Evolutionary conservation across 441 rosid species (phyloP).

Genomic region (Jatropha multifida): DNA sequence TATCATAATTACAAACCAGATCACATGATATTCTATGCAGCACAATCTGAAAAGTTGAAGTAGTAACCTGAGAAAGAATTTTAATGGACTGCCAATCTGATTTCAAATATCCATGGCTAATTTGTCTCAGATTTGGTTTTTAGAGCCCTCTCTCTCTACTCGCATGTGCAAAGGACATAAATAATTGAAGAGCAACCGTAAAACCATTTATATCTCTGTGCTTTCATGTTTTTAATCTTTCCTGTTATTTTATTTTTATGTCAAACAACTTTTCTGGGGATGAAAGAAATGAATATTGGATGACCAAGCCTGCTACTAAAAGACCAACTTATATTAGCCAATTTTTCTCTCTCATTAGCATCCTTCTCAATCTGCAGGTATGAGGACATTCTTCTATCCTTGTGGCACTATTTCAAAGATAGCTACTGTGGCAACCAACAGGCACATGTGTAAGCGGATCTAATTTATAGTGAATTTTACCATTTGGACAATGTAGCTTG

Average conservation of each 20-base stretch:
- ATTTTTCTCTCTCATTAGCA: constrained; percentile 13
- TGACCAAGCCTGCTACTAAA: not conserved
- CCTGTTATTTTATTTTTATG: constrained; percentile 1
- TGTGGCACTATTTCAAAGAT: constrained; percentile 81
- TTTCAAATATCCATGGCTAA: not conserved
- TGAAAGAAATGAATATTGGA: not conserved
- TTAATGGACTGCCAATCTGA: not conserved
- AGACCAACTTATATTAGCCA: not conserved
- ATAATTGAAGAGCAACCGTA: not conserved
- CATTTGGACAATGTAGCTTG: not conserved
- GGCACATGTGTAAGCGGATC: constrained; percentile 63
- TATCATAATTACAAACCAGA: too few relatives aligned
- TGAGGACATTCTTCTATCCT: constrained; percentile 75
- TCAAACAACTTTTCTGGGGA: not conserved
- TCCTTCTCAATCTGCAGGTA: constrained; percentile 46
- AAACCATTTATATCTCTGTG: not conserved
- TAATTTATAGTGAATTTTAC: constrained; percentile 9
- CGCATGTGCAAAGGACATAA: not conserved
- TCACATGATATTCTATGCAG: too few relatives aligned
- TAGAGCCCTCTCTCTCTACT: not conserved
- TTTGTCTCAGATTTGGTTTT: not conserved
- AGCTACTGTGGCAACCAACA: constrained; percentile 61
- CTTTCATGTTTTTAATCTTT: not conserved
- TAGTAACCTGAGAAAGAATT: not conserved
- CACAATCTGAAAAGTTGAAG: not conserved